Evolutionary conservation across 2,329 filamentous ascomycete genomes (phyloP).

Genomic region (Periconia digitata): DNA sequence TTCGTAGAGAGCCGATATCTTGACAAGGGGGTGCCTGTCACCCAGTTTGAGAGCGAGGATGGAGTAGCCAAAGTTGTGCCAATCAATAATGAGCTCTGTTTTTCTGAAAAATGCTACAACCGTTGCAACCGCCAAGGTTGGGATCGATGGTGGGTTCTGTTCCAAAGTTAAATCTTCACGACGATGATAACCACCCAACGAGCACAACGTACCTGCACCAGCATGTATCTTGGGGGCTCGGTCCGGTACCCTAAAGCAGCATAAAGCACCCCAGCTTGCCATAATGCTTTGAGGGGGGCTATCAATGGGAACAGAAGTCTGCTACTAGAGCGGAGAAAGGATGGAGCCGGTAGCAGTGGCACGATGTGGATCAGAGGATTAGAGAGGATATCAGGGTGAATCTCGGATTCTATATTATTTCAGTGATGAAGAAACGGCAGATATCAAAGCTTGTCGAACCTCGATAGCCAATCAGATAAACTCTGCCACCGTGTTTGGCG

Average conservation of each 20-base stretch:
- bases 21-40: conserved; percentile 71
- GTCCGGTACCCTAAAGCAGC: conserved; percentile 72
- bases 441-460: conserved; percentile 52
- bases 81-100: conserved; percentile 86
- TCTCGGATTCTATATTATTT: conserved; percentile 66
- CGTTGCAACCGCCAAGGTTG: conserved; percentile 76
- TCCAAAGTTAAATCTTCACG: conserved; percentile 7
- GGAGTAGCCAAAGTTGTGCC: conserved; percentile 98
- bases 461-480: conserved; percentile 85
- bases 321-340: conserved; percentile 65
- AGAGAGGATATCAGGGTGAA: conserved; percentile 74
- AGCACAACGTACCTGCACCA: conserved; percentile 65
- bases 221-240: conserved; percentile 76
- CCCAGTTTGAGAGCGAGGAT: conserved; percentile 75
- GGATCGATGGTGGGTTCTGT: conserved; percentile 92
- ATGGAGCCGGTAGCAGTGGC: conserved; percentile 68
- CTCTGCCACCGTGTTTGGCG: conserved; percentile 75
- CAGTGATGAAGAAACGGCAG: not conserved
- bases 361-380: conserved; percentile 71
- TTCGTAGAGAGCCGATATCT: conserved; percentile 77
- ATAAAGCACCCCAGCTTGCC: conserved; percentile 75
- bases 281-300: conserved; percentile 82
- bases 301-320: conserved; percentile 75
- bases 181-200: not conserved
- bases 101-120: conserved; percentile 74